Evolutionary conservation across 352 stramenopile species (phyloP), one percentile per base, ranked within the genome.

Genomic region (Phytophthora vignae): DNA sequence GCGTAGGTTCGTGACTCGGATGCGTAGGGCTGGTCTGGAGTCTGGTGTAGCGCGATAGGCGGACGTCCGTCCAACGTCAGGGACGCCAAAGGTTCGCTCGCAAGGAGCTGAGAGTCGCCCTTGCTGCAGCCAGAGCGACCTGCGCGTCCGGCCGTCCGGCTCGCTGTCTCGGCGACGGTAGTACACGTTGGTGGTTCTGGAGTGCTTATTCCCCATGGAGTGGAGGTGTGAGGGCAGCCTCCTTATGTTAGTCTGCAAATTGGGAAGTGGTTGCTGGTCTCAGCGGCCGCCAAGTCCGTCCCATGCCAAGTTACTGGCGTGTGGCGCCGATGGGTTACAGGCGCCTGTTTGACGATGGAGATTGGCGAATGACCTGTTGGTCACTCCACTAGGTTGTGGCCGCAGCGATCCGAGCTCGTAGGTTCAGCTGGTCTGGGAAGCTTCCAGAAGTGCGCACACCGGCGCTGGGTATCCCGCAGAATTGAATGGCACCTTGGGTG

Each of bases 1-100:
- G 4, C 21, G 48, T 10, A 70, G 12, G 33, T 70, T 70, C 14
- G 27, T 70, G 38, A 70, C 53, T 36, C 19, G 46, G n/a, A 70
- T 70, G 7, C 48, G 50, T 55, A 68, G 36, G 3, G 52, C 38
- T 5, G 36, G 6, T 9, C 8, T 19, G 12, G 22, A n/a, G 14
- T 42, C 15, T 15, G 22, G 11, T 25, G 27, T 19, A 21, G 15
- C 19, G 27, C 14, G 21, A 15, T 9, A 1, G 29, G 2, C 31
- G 11, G 9, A 19, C 27, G 29, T 3, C 44, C 17, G 40, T 38
- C 19, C 29, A 38, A 50, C 29, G 27, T 38, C 21, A 33, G 33
- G 55, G n/a, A 9, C 12, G 9, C 27, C 19, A 27, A 48, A 57
- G 12, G 49, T 31, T 36, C 15, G 12, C 19, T 38, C 44, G 40